phyloP scores from a whole-genome alignment of 306 rosid species.

The Pueraria montana region DNA sequence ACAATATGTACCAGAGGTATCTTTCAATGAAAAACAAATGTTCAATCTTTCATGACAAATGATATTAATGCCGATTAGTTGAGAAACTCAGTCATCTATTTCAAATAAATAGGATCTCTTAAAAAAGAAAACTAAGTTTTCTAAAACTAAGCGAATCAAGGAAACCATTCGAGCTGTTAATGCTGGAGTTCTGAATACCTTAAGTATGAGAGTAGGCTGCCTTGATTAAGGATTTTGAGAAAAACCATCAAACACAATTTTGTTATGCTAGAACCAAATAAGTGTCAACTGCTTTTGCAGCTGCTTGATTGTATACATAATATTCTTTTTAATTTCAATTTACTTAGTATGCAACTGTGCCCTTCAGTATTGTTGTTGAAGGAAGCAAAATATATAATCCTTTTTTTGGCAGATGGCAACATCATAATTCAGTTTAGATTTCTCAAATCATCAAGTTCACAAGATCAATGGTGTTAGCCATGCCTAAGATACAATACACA shows the following conservation, averaged over 20 bases:
- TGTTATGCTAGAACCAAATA: conserved; percentile 36
- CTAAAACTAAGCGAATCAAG: conserved; percentile 5
- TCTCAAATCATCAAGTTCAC: conserved; percentile 7
- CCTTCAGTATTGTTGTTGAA: conserved; percentile 21
- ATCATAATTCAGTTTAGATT: conserved; percentile 12
- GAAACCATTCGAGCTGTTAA: conserved; percentile 30
- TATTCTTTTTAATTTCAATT: conserved; percentile 30
- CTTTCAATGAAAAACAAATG: conserved; percentile 9
- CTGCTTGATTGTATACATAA: conserved; percentile 30
- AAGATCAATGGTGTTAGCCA: conserved; percentile 23
- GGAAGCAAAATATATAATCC: conserved; percentile 12
- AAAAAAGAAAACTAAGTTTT: conserved; percentile 30
- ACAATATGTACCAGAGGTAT: background rate
- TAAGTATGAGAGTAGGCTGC: conserved; percentile 5
- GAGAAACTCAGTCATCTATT: conserved; percentile 24
- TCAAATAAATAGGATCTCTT: background rate
- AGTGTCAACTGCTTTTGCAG: conserved; percentile 24
- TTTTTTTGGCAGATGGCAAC: conserved; percentile 1
- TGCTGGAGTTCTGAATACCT: conserved; percentile 15
- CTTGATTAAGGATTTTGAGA: conserved; percentile 16
- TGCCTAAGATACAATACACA: conserved; percentile 31
- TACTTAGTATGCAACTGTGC: conserved; percentile 22
- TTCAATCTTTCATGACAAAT: conserved; percentile 14
- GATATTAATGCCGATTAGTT: conserved; percentile 21
- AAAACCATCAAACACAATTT: background rate